Conservation (phyloP, 176 grass and related monocot species). For the Luzula sylvatica region DNA sequence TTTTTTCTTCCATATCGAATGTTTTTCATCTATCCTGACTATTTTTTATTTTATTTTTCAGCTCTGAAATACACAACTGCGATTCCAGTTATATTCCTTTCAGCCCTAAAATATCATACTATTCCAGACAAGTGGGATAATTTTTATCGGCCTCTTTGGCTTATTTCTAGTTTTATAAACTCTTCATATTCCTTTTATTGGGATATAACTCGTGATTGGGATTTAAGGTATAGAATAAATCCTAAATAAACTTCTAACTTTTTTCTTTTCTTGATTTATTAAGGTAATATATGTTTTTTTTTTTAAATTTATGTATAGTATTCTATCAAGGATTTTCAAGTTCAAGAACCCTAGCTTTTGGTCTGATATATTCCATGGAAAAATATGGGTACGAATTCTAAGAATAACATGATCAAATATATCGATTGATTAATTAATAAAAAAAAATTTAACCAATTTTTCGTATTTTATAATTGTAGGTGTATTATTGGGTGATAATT, state of each 20-base stretch:
- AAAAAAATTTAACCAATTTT: neutral
- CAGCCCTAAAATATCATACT: slow-evolving; percentile 89
- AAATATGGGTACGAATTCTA: slow-evolving; percentile 44
- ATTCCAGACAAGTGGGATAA: slow-evolving; percentile 49
- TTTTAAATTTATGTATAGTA: slow-evolving; percentile 28
- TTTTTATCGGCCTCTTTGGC: slow-evolving; percentile 85
- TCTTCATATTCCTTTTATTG: slow-evolving; percentile 95
- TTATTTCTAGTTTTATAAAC: slow-evolving; percentile 82
- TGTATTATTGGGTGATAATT: slow-evolving; percentile 77
- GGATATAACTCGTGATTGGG: slow-evolving; percentile 95
- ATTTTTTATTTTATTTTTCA: slow-evolving; percentile 29
- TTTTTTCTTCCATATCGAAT: neutral
- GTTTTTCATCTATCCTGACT: slow-evolving; percentile 11
- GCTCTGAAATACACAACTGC: slow-evolving; percentile 93
- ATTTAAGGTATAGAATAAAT: slow-evolving; percentile 53
- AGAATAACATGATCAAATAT: neutral
- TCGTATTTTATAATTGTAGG: slow-evolving; percentile 30
- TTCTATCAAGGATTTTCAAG: slow-evolving; percentile 84
- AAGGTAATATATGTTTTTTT: slow-evolving; percentile 16
- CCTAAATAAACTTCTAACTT: slow-evolving; percentile 1
- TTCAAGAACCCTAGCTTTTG: slow-evolving; percentile 69
- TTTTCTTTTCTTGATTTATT: neutral
- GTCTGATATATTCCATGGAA: slow-evolving; percentile 49
- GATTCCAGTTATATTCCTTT: slow-evolving; percentile 86
- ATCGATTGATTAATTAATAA: neutral